phyloP scores from a whole-genome alignment of 2,329 filamentous ascomycete genomes.

The Clathrospora elynae region DNA sequence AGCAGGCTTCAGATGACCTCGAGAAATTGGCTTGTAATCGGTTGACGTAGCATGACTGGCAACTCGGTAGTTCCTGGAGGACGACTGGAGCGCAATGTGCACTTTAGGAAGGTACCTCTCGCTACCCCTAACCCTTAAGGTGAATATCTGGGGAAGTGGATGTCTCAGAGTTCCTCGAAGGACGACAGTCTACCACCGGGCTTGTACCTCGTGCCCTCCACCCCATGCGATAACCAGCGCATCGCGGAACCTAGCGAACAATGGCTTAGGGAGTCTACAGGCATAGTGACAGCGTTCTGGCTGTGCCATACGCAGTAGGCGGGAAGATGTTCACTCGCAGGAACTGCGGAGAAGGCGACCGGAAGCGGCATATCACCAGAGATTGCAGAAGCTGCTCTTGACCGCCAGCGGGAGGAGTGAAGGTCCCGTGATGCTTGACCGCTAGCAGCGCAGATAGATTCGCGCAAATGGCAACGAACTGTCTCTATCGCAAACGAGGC shows the following conservation, averaged over 20 bases:
- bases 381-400: conserved; percentile 31
- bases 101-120: conserved; percentile 24
- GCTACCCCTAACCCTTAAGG: conserved; percentile 20
- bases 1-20: conserved; percentile 42
- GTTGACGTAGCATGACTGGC: conserved; percentile 36
- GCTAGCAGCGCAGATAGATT: conserved; percentile 2
- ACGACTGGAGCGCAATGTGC: conserved; percentile 23
- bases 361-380: conserved; percentile 38
- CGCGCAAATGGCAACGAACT: conserved; percentile 8
- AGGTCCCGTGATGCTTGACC: conserved; percentile 30
- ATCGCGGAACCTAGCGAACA: conserved; percentile 36
- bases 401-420: conserved; percentile 36
- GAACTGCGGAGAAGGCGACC: conserved; percentile 29
- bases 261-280: conserved; percentile 22
- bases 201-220: conserved; percentile 30
- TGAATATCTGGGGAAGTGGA: conserved; percentile 28
- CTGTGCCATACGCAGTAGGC: conserved; percentile 15
- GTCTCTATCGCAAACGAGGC: conserved; percentile 11
- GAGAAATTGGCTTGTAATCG: conserved; percentile 35
- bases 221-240: conserved; percentile 24
- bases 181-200: conserved; percentile 18
- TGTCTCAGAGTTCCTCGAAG: conserved; percentile 21
- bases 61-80: conserved; percentile 17
- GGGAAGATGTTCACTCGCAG: conserved; percentile 20
- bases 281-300: conserved; percentile 13